These are phyloP conservation scores for Tetratostichococcus sp. DNA, from an alignment of 139 green algal genomes.

Conservation along the genomic window DNA sequence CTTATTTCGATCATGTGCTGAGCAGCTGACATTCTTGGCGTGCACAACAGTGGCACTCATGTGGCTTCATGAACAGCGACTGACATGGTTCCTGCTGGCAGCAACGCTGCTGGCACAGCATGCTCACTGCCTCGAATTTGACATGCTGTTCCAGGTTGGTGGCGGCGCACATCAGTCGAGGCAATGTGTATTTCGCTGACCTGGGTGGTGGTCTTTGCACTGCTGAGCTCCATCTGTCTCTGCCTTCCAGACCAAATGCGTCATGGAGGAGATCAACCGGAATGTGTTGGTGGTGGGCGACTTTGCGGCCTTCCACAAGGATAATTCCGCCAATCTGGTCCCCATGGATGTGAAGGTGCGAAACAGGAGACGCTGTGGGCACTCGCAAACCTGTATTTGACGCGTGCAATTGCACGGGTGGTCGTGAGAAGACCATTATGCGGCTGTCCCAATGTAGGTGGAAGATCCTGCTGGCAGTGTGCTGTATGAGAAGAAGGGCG, in stretches of 20 bases:
- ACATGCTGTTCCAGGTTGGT: constrained; percentile 23
- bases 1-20: too few species aligned
- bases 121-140: constrained; percentile 5
- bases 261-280: not conserved
- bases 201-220: too few species aligned
- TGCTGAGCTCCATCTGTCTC: constrained; percentile 12
- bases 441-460: constrained; percentile 7
- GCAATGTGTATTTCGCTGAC: too few species aligned
- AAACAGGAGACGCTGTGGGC: not conserved
- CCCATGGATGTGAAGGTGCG: constrained; percentile 28
- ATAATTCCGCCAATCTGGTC: constrained; percentile 3
- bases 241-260: not conserved
- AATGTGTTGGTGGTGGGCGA: constrained; percentile 33
- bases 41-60: too few species aligned
- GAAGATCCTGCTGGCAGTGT: constrained; percentile 37
- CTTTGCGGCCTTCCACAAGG: constrained; percentile 19
- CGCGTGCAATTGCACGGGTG: too few species aligned
- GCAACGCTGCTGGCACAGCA: not conserved
- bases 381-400: too few species aligned
- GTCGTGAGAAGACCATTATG: not conserved
- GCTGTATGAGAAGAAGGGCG: constrained; percentile 25
- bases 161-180: too few species aligned
- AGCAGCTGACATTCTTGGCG: too few species aligned
- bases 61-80: not conserved
- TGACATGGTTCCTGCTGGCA: not conserved